phyloP scores from a whole-genome alignment of 148 eudicot species.

The Diospyros lotus region DNA sequence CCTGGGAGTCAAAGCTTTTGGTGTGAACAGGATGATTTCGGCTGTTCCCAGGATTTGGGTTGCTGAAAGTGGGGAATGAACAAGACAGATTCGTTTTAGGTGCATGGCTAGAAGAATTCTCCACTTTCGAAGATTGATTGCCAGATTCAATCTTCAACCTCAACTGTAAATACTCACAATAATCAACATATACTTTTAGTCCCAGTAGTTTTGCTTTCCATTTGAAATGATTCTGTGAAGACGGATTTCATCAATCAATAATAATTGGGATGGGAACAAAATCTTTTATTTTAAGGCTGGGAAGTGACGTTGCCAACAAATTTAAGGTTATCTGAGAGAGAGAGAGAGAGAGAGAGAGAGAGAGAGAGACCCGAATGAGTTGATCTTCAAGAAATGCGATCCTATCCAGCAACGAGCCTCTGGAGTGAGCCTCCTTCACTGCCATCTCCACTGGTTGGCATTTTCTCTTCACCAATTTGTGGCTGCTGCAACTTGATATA shows the following conservation, averaged over 20 bases:
- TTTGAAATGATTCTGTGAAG: background rate
- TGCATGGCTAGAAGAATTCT: background rate
- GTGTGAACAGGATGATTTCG: background rate
- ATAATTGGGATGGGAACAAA: background rate
- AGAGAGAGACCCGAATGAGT: conserved; percentile 9
- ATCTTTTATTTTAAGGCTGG: too few species aligned
- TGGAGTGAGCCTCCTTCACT: conserved; percentile 35
- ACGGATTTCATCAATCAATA: background rate
- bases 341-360: conserved; percentile 24
- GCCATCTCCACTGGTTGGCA: conserved; percentile 34
- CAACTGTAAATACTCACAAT: conserved; percentile 20
- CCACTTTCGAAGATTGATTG: background rate
- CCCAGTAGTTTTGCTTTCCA: background rate
- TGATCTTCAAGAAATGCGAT: conserved; percentile 33
- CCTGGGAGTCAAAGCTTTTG: conserved; percentile 7
- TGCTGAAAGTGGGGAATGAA: conserved; percentile 13
- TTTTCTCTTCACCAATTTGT: conserved; percentile 4
- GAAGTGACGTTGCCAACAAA: background rate
- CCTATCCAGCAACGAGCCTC: conserved; percentile 47
- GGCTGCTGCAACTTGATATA: conserved; percentile 24
- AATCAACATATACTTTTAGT: background rate
- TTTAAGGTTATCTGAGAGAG: too few species aligned
- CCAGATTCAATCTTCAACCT: conserved; percentile 30
- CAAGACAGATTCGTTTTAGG: background rate
- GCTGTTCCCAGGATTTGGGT: conserved; percentile 9